Percentiles rank a stretch among this genome's conserved stretches.
phyloP scores from a whole-genome alignment of 2,329 filamentous ascomycete genomes.

The Amesomyces nigricolor region DNA sequence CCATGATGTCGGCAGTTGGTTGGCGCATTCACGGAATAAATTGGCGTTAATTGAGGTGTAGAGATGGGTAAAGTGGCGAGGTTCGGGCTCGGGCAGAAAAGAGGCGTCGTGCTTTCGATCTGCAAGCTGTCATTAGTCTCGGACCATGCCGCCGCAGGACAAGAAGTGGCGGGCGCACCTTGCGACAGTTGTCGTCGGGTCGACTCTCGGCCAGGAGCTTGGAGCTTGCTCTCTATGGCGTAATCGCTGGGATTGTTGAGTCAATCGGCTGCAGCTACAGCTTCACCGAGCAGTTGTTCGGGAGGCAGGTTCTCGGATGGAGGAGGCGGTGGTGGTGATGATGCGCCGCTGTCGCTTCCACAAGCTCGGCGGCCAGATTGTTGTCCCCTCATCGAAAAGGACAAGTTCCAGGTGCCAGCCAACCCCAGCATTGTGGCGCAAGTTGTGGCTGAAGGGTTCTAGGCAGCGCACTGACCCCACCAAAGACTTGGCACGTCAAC shows the following conservation, averaged over 20 bases:
- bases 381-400: conserved; percentile 27
- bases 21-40: not conserved
- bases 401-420: conserved; percentile 24
- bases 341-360: conserved; percentile 17
- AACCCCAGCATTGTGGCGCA: conserved; percentile 14
- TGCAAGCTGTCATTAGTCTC: conserved; percentile 22
- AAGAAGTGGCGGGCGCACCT: conserved; percentile 12
- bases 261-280: conserved; percentile 4
- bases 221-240: not conserved
- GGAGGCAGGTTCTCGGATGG: conserved; percentile 6
- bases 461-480: not conserved
- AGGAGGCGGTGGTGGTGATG: conserved; percentile 6
- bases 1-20: conserved; percentile 50
- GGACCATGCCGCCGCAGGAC: not conserved
- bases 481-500: not conserved
- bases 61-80: not conserved
- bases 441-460: conserved; percentile 13
- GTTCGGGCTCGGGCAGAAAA: not conserved
- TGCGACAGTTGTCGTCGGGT: not conserved
- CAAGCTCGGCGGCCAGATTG: conserved; percentile 19
- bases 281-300: not conserved
- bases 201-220: not conserved
- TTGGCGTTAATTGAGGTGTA: not conserved
- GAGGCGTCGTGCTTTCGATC: conserved; percentile 2
- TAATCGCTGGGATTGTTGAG: not conserved